These are phyloP conservation scores for Magnaporthiopsis rhizophila DNA, from an alignment of 2,329 filamentous ascomycete genomes.

Conservation along the genomic window DNA sequence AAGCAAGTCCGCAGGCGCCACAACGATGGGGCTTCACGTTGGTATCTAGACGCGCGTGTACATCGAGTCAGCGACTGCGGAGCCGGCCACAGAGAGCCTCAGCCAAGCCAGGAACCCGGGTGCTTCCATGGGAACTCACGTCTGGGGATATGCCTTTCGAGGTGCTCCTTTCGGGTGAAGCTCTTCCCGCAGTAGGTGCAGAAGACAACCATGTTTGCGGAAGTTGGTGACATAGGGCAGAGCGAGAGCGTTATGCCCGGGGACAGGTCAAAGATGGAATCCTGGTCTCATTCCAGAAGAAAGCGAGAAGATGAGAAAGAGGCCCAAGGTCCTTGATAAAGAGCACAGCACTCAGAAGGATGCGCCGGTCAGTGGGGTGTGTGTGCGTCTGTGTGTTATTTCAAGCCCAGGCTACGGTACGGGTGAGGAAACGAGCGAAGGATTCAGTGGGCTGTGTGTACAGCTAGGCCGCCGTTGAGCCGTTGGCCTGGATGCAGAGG, in stretches of 20 bases:
- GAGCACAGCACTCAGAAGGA: background rate
- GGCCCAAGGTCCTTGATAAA: background rate
- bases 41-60: slow-evolving; percentile 33
- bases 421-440: background rate
- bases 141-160: slow-evolving; percentile 46
- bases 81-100: background rate
- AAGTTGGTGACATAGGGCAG: background rate
- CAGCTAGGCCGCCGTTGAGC: slow-evolving; percentile 3
- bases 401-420: background rate
- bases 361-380: background rate
- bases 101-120: background rate
- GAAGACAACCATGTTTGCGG: slow-evolving; percentile 23
- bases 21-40: slow-evolving; percentile 47
- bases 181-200: slow-evolving; percentile 47
- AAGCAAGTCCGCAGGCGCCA: slow-evolving; percentile 38
- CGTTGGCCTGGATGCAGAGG: background rate
- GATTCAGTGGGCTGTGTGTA: background rate
- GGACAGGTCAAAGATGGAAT: background rate
- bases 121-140: slow-evolving; percentile 29
- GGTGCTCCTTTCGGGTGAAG: slow-evolving; percentile 48
- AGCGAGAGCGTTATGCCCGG: background rate
- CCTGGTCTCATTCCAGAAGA: background rate
- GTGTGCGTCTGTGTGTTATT: background rate
- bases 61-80: background rate
- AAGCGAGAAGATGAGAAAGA: background rate